Percentiles rank a stretch among this genome's conserved stretches.
These are phyloP conservation scores for Iberis pinnata DNA, from an alignment of 345 rosid species.

Conservation along the genomic window DNA sequence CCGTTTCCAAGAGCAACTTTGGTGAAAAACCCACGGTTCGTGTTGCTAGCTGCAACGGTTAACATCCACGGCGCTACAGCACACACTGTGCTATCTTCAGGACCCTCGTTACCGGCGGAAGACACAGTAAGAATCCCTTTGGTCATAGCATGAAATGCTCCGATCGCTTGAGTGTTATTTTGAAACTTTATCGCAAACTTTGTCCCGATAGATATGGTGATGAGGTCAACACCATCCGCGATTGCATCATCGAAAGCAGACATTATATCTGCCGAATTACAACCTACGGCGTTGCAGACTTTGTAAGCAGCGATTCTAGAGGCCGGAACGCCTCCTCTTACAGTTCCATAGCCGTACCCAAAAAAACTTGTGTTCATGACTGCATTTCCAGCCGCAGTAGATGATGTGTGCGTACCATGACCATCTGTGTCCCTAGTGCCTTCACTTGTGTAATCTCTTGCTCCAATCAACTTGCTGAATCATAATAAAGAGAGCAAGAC, in stretches of 20 bases:
- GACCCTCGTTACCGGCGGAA: conserved; percentile 37
- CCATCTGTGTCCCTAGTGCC: conserved; percentile 28
- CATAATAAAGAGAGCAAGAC: too few species aligned
- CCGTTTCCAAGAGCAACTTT: conserved; percentile 39
- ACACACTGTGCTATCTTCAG: accelerated
- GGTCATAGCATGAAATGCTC: conserved; percentile 34
- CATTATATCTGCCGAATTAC: conserved; percentile 1
- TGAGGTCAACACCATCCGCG: conserved; percentile 51
- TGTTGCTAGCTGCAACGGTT: conserved; percentile 43
- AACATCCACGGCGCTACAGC: conserved; percentile 46
- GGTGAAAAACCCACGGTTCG: conserved; percentile 32
- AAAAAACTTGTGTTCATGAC: conserved; percentile 27
- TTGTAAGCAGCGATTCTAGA: conserved; percentile 45
- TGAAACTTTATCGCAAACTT: background rate
- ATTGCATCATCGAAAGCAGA: conserved; percentile 62
- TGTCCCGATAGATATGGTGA: conserved; percentile 28
- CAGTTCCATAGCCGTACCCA: conserved; percentile 41
- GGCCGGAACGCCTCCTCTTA: conserved; percentile 47
- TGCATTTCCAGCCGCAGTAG: conserved; percentile 44
- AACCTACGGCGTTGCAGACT: conserved; percentile 3
- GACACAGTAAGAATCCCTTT: conserved; percentile 44
- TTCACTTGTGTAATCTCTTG: conserved; percentile 30
- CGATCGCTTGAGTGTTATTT: background rate
- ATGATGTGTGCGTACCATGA: conserved; percentile 54
- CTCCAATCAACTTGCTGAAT: conserved; percentile 49